Evolutionary conservation across 495 filamentous ascomycete species (phyloP).

Genomic region (Talaromyces proteolyticus): DNA sequence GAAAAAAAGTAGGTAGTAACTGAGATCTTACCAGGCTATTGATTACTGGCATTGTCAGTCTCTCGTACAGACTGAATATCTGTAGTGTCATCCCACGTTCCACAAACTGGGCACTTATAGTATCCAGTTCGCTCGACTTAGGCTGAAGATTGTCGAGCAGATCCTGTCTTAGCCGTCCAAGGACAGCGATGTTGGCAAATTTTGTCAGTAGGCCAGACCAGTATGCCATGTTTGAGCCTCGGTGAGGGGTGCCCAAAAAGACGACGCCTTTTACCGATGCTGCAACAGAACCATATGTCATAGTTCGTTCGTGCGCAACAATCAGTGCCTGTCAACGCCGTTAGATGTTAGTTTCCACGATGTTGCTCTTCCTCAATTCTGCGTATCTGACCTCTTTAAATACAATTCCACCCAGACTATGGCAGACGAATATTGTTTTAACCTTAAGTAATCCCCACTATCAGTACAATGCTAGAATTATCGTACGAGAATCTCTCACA

Average conservation of each 20-base stretch:
- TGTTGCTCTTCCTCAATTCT: no score
- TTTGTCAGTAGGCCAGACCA: not conserved
- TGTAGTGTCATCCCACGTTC: not conserved
- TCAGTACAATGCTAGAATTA: no score
- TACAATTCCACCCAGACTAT: slow-evolving; percentile 30
- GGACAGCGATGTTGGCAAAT: not conserved
- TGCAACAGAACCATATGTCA: slow-evolving; percentile 4
- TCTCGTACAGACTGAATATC: slow-evolving; percentile 7
- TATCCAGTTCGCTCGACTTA: not conserved
- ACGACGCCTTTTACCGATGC: slow-evolving; percentile 8
- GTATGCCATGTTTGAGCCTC: slow-evolving; percentile 14
- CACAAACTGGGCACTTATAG: slow-evolving; percentile 7
- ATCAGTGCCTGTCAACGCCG: slow-evolving; percentile 22
- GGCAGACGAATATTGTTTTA: slow-evolving; percentile 28
- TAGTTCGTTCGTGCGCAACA: slow-evolving; percentile 8
- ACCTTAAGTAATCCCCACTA: not conserved
- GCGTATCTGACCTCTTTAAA: no score
- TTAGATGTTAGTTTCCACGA: slow-evolving; percentile 28
- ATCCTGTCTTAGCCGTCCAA: not conserved
- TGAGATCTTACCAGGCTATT: not conserved
- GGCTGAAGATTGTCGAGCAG: not conserved
- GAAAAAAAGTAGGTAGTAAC: no score
- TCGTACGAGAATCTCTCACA: not conserved
- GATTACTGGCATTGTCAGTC: not conserved
- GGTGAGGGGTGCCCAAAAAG: slow-evolving; percentile 28